Conservation (phyloP, 2,329 filamentous ascomycete species). For the Botrytis elliptica region DNA sequence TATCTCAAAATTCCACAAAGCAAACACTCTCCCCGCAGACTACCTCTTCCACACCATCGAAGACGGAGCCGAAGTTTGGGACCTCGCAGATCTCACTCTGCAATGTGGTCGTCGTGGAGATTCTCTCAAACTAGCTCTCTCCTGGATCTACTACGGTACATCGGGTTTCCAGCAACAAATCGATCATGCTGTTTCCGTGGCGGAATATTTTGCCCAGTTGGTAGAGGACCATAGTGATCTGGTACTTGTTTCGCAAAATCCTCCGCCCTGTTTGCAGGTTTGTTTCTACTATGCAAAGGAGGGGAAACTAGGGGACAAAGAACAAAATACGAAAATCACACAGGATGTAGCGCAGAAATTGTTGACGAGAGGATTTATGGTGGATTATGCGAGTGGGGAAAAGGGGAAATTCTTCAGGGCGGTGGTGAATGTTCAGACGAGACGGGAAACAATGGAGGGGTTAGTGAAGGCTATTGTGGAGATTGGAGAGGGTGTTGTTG, state of each 20-base stretch:
- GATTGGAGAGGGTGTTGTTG: constrained; percentile 24
- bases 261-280: constrained; percentile 86
- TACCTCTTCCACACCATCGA: constrained; percentile 68
- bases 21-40: constrained; percentile 82
- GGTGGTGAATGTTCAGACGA: constrained; percentile 64
- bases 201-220: constrained; percentile 63
- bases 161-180: constrained; percentile 69
- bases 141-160: constrained; percentile 86
- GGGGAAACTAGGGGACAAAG: constrained; percentile 43
- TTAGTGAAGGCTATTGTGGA: constrained; percentile 57
- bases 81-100: constrained; percentile 86
- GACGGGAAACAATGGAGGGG: constrained; percentile 59
- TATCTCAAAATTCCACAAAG: constrained; percentile 71
- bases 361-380: constrained; percentile 63
- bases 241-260: constrained; percentile 71
- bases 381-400: constrained; percentile 53
- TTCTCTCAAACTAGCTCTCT: constrained; percentile 79
- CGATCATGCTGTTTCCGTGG: constrained; percentile 70
- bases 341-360: constrained; percentile 53
- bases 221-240: constrained; percentile 60
- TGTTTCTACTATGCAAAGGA: constrained; percentile 84
- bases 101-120: constrained; percentile 90
- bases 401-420: constrained; percentile 67
- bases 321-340: constrained; percentile 55
- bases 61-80: constrained; percentile 65